Evolutionary conservation across 2,329 filamentous ascomycete species (phyloP), one percentile per base, ranked within the genome.

Genomic region (Fragosphaeria purpurea): DNA sequence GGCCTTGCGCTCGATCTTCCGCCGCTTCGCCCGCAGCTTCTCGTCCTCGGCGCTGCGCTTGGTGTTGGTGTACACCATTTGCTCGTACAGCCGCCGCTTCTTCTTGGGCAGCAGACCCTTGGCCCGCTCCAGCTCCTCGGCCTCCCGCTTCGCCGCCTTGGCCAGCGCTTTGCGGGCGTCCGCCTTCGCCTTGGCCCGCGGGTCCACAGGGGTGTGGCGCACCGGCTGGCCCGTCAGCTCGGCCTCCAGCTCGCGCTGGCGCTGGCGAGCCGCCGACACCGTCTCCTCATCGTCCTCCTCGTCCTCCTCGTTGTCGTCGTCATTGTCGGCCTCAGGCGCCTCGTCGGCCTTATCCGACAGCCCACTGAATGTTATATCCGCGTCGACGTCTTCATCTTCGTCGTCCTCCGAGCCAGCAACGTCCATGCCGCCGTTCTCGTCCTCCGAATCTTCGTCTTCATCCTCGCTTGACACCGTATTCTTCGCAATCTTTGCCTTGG

Each of bases 101-200:
- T 94, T 93, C 69, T 94, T 87, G 68, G 86, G 87, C 75, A 97
- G 83, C 93, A 98, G 98, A 73, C 94, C 93, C 80, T 95, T 96
- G 66, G 88, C 85, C 56, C 91, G 79, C 68, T 95, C 89, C 52
- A 94, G 69, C 61, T 97, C 90, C 68, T 97, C 93, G 4, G 85
- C 83, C 63, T 93, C 86, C 61, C 82, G 76, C 53, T 81, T 79
- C 38, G 81, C 79, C 69, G 86, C 83, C 72, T 84, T 85, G 58
- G 79, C 76, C 34, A 83, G 72, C 60, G 80, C 80, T 63, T 86
- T 85, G 58, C 75, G 79, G 12, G 80, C 83, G 59, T 87, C 85
- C 58, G 83, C 80, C 68, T 85, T 85, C 37, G 75, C 73, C 67
- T 81, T 80, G 52, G 71, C 73, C 67, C 76, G 82, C 62, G 73